Evolutionary conservation across 148 eudicot genomes (phyloP).

Genomic region (Nyssa sinensis): DNA sequence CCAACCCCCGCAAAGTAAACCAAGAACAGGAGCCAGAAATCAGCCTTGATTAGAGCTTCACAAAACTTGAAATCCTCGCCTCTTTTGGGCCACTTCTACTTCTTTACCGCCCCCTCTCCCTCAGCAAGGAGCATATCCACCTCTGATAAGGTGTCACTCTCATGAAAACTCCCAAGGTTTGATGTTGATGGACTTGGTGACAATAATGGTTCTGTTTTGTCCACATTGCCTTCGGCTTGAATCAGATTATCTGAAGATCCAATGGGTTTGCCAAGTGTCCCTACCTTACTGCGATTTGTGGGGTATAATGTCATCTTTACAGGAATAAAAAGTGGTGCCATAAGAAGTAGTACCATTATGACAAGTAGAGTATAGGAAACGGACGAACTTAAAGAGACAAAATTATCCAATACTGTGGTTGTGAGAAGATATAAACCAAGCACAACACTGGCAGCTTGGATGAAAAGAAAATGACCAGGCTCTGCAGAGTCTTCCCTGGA

Average conservation of each 20-base stretch:
- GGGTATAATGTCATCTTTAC: constrained; percentile 81
- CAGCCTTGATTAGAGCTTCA: constrained; percentile 86
- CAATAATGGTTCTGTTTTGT: constrained; percentile 51
- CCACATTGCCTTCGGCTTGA: constrained; percentile 23
- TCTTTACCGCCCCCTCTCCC: constrained; percentile 88
- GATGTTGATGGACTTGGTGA: constrained; percentile 42
- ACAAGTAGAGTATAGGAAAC: constrained; percentile 48
- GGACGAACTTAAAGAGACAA: constrained; percentile 28
- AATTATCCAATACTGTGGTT: constrained; percentile 46
- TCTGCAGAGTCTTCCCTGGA: constrained; percentile 64
- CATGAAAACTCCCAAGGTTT: constrained; percentile 38
- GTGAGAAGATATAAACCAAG: constrained; percentile 76
- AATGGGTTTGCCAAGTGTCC: constrained; percentile 17
- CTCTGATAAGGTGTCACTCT: constrained; percentile 50
- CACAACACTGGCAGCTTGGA: constrained; percentile 61
- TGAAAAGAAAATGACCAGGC: constrained; percentile 60
- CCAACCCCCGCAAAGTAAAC: constrained; percentile 94
- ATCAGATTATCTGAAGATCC: constrained; percentile 26
- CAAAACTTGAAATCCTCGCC: constrained; percentile 80
- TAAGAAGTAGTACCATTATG: constrained; percentile 63
- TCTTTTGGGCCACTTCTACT: constrained; percentile 72
- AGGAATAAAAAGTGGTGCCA: constrained; percentile 85
- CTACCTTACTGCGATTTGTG: constrained; percentile 18
- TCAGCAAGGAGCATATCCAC: constrained; percentile 68
- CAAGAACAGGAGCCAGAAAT: constrained; percentile 87